Percentiles rank a stretch among this genome's conserved stretches.
phyloP scores from a whole-genome alignment of 2,329 filamentous ascomycete species.

The Pseudocercospora fuligena region DNA sequence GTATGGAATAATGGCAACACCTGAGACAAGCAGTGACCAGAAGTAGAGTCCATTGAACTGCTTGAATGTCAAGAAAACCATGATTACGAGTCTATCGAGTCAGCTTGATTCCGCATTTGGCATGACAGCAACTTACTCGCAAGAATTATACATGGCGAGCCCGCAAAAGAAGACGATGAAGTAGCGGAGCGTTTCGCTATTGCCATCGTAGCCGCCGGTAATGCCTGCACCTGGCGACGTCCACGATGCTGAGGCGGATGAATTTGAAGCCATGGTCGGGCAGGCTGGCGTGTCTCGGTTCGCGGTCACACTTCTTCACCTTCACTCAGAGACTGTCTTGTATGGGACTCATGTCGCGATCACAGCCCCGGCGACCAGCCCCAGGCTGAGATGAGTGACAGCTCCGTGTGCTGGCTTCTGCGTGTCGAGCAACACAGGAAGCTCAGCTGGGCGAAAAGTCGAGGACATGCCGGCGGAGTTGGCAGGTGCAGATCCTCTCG shows the following conservation, averaged over 20 bases:
- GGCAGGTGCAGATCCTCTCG: too few species aligned
- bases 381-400: not conserved
- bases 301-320: not conserved
- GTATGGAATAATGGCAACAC: slow-evolving; percentile 53
- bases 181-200: slow-evolving; percentile 32
- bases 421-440: not conserved
- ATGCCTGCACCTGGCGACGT: slow-evolving; percentile 36
- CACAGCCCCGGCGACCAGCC: not conserved
- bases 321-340: not conserved
- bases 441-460: not conserved
- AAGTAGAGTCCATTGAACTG: slow-evolving; percentile 55
- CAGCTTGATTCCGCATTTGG: slow-evolving; percentile 36
- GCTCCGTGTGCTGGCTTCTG: not conserved
- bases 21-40: slow-evolving; percentile 53
- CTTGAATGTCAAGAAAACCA: slow-evolving; percentile 55
- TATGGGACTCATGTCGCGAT: not conserved
- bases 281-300: not conserved
- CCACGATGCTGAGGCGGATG: slow-evolving; percentile 31
- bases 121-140: slow-evolving; percentile 1
- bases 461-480: too few species aligned
- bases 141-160: slow-evolving; percentile 40
- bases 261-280: slow-evolving; percentile 3
- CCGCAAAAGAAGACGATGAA: slow-evolving; percentile 39
- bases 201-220: slow-evolving; percentile 34
- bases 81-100: slow-evolving; percentile 44